Percentiles rank a stretch among this genome's conserved stretches.
phyloP scores from a whole-genome alignment of 73 alveolate species.

The Paramecium sonneborni region DNA sequence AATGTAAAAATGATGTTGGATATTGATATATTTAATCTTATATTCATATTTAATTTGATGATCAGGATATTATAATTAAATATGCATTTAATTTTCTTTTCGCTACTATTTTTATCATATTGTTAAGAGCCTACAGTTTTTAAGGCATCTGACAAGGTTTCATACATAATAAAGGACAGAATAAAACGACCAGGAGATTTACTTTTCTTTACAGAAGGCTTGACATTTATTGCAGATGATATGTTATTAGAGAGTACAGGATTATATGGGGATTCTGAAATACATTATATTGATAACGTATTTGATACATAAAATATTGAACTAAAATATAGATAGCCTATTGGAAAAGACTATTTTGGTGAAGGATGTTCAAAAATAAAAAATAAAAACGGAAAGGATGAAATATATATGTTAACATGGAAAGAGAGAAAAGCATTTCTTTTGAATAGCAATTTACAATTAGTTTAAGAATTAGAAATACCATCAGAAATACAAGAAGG shows the following conservation, averaged over 20 bases:
- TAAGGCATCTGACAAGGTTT: slow-evolving; percentile 15
- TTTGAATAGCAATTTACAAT: background rate
- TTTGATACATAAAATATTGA: background rate
- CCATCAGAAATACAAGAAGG: slow-evolving; percentile 35
- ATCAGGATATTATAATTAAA: background rate
- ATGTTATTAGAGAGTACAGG: slow-evolving; percentile 32
- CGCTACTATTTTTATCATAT: background rate
- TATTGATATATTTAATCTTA: too few species aligned
- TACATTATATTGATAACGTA: background rate
- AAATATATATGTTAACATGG: slow-evolving; percentile 14
- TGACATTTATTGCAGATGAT: background rate
- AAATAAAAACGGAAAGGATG: slow-evolving; percentile 29
- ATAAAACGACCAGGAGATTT: background rate
- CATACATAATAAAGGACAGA: background rate
- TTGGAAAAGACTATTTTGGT: slow-evolving; percentile 35
- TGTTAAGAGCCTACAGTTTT: background rate
- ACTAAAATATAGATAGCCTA: background rate
- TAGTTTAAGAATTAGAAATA: background rate
- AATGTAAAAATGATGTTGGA: too few species aligned
- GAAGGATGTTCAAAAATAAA: slow-evolving; percentile 37
- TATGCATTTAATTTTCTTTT: background rate
- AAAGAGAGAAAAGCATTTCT: slow-evolving; percentile 28
- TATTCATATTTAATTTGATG: too few species aligned
- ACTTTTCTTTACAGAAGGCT: slow-evolving; percentile 47
- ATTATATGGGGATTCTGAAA: slow-evolving; percentile 31